Conservation (phyloP, 345 rosid species). For the Nephelium lappaceum region DNA sequence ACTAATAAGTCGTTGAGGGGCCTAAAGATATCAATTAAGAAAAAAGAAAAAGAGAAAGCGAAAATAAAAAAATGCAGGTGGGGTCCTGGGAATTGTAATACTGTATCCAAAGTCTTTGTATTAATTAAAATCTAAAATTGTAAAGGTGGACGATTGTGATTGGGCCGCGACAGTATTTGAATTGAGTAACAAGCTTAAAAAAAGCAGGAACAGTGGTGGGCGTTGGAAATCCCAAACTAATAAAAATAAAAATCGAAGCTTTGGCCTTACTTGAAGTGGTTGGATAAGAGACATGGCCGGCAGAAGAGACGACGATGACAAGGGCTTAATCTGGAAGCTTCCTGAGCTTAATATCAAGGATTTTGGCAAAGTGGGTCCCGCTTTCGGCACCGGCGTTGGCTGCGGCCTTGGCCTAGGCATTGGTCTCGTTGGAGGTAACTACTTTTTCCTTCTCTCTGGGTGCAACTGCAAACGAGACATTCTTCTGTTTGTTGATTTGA, state of each 20-base stretch:
- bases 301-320: slow-evolving; percentile 36
- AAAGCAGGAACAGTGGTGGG: too few species aligned
- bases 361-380: slow-evolving; percentile 77
- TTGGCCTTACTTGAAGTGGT: not conserved
- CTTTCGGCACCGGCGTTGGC: slow-evolving; percentile 80
- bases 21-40: too few species aligned
- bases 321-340: slow-evolving; percentile 80
- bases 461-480: not conserved
- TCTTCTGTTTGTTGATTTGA: not conserved
- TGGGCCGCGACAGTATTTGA: not conserved
- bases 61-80: too few species aligned
- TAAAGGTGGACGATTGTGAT: not conserved
- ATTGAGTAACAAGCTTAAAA: too few species aligned
- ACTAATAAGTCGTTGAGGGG: too few species aligned
- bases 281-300: slow-evolving; percentile 24
- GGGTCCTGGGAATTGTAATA: too few species aligned
- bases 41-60: too few species aligned
- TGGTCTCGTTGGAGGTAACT: slow-evolving; percentile 81
- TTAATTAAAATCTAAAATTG: not conserved
- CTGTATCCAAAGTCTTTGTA: too few species aligned
- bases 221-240: too few species aligned
- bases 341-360: slow-evolving; percentile 62
- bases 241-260: not conserved
- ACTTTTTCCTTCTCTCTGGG: not conserved
- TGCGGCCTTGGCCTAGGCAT: slow-evolving; percentile 84